These are phyloP conservation scores for Calycina herbarum DNA, from an alignment of 2,329 filamentous ascomycete genomes.

Conservation along the genomic window DNA sequence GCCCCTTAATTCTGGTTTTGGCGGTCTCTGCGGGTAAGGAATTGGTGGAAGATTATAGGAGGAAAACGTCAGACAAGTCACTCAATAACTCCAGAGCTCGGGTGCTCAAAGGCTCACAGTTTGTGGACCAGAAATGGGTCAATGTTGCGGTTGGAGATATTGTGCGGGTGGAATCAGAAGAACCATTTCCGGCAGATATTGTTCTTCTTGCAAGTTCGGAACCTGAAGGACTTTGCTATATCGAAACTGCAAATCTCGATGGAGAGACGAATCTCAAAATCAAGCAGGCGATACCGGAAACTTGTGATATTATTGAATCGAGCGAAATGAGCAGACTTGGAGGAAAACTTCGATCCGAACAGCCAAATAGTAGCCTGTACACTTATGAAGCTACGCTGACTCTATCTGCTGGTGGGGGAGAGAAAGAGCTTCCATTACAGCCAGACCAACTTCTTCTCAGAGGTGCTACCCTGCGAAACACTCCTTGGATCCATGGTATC, in stretches of 20 bases:
- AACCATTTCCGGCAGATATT: conserved; percentile 91
- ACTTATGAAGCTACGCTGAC: conserved; percentile 97
- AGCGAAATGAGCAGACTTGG: conserved; percentile 82
- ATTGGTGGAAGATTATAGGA: conserved; percentile 86
- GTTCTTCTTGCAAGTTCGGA: conserved; percentile 93
- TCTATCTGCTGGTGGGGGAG: conserved; percentile 83
- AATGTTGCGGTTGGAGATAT: conserved; percentile 92
- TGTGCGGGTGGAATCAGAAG: conserved; percentile 87
- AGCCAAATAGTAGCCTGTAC: conserved; percentile 97
- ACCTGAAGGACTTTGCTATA: conserved; percentile 96
- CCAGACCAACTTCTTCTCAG: conserved; percentile 91
- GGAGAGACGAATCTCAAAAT: conserved; percentile 99
- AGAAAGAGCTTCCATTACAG: conserved; percentile 86
- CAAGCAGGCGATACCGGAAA: conserved; percentile 95
- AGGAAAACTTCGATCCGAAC: conserved; percentile 87
- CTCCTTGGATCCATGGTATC: conserved; percentile 92
- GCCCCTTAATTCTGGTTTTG: conserved; percentile 85
- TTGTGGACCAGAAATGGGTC: conserved; percentile 89
- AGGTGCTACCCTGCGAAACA: conserved; percentile 92
- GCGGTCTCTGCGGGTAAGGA: conserved; percentile 96
- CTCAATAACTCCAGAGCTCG: conserved; percentile 86
- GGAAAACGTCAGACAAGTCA: conserved; percentile 81
- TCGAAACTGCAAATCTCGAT: conserved; percentile 96
- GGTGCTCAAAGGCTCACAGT: conserved; percentile 79
- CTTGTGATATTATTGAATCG: conserved; percentile 80